Conservation (phyloP, 441 rosid species). For the Brassica balearica region DNA sequence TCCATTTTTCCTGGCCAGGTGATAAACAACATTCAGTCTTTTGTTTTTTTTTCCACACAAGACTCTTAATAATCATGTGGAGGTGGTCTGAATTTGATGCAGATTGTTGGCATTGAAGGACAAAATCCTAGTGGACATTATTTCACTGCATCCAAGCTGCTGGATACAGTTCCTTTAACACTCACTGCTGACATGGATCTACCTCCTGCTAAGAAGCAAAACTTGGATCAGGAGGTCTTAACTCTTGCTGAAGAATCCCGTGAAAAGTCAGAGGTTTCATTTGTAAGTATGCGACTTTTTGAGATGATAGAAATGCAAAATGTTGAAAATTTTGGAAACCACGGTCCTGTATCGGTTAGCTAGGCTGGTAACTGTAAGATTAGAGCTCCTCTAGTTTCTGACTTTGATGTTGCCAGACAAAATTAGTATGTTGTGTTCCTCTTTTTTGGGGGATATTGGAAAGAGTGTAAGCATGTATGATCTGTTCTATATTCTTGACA, state of each 20-base stretch:
- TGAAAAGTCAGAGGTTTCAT: constrained; percentile 55
- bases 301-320: not conserved
- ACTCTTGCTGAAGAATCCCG: constrained; percentile 47
- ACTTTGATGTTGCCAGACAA: constrained; percentile 6
- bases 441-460: not conserved
- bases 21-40: constrained; percentile 28
- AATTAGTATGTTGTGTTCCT: not conserved
- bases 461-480: not conserved
- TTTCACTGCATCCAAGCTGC: constrained; percentile 79
- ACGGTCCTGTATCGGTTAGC: not conserved
- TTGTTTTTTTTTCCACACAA: constrained; percentile 6
- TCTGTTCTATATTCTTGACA: constrained; percentile 34
- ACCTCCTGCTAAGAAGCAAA: constrained; percentile 85
- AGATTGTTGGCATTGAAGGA: constrained; percentile 93
- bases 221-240: constrained; percentile 61
- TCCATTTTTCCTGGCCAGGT: constrained; percentile 99
- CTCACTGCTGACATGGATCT: constrained; percentile 46
- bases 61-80: constrained; percentile 6
- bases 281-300: constrained; percentile 52
- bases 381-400: constrained; percentile 7
- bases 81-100: constrained; percentile 42
- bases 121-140: constrained; percentile 97
- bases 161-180: constrained; percentile 73
- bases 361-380: not conserved
- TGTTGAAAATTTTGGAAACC: constrained; percentile 2